Evolutionary conservation across 1,139 yeast species (phyloP).

Genomic region (Saccharomyces hybrid): DNA sequence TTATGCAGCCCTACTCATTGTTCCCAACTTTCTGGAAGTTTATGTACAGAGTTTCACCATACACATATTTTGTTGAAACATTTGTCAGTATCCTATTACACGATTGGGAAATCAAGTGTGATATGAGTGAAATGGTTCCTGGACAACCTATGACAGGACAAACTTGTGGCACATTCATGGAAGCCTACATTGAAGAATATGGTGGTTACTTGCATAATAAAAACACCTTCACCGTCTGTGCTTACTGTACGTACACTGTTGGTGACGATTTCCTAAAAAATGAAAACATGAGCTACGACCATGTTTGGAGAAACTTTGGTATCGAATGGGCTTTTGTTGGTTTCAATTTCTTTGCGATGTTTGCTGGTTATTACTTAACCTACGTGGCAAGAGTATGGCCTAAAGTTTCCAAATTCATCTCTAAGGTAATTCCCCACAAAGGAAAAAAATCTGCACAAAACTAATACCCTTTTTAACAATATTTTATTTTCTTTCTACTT

Average conservation of each 20-base stretch:
- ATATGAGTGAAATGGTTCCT: conserved; percentile 40
- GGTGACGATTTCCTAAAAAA: conserved; percentile 38
- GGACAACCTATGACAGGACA: conserved; percentile 47
- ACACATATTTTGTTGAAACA: conserved; percentile 57
- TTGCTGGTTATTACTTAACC: conserved; percentile 33
- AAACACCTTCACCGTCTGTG: conserved; percentile 33
- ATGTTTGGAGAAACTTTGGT: conserved; percentile 57
- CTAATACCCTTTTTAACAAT: background rate
- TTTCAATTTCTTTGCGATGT: conserved; percentile 41
- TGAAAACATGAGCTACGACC: conserved; percentile 37
- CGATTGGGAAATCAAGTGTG: conserved; percentile 46
- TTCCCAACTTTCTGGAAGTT: conserved; percentile 60
- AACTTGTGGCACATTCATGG: conserved; percentile 49
- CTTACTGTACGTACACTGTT: conserved; percentile 33
- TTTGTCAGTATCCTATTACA: conserved; percentile 48
- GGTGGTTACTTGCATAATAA: conserved; percentile 36
- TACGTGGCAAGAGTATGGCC: conserved; percentile 26
- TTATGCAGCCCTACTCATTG: conserved; percentile 45
- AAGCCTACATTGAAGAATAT: conserved; percentile 21
- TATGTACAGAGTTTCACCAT: conserved; percentile 63
- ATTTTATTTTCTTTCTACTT: background rate
- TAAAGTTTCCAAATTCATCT: conserved; percentile 2
- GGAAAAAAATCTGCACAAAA: background rate
- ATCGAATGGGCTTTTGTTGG: conserved; percentile 42
- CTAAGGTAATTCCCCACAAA: background rate